These are phyloP conservation scores for Zea mays DNA, from an alignment of 176 grass and related monocot species.

Conservation along the genomic window DNA sequence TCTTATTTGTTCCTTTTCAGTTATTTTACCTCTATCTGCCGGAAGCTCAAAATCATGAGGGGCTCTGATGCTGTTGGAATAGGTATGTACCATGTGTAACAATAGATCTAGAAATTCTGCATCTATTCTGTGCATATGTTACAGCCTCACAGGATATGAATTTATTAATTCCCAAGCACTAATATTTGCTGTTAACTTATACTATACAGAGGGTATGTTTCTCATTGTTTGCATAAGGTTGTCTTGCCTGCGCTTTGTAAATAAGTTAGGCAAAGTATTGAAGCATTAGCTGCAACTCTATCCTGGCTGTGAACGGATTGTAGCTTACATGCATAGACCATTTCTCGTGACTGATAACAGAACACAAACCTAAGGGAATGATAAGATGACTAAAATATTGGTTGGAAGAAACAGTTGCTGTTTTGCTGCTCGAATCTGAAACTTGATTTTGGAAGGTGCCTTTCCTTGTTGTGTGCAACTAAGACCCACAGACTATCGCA, in stretches of 20 bases:
- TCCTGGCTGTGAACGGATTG: background rate
- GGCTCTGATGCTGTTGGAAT: constrained; percentile 64
- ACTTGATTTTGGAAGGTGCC: no score
- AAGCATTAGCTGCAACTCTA: background rate
- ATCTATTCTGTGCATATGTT: background rate
- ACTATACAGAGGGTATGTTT: background rate
- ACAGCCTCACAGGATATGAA: background rate
- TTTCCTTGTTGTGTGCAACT: background rate
- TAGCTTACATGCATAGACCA: background rate
- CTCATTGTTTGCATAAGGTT: background rate
- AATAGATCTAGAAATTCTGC: background rate
- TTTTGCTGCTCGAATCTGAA: no score
- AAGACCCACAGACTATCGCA: background rate
- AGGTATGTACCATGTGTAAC: constrained; percentile 27
- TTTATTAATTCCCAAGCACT: background rate
- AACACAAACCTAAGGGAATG: background rate
- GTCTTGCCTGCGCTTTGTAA: background rate
- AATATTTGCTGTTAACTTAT: background rate
- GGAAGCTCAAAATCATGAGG: constrained; percentile 69
- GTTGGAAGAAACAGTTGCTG: no score
- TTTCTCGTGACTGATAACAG: background rate
- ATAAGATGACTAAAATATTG: background rate
- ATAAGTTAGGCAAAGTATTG: background rate
- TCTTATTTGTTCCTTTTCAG: constrained; percentile 27
- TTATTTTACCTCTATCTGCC: constrained; percentile 59